Conservation (phyloP, 192 early-diverging fungal species). For the Rhizophagus prolifer region DNA sequence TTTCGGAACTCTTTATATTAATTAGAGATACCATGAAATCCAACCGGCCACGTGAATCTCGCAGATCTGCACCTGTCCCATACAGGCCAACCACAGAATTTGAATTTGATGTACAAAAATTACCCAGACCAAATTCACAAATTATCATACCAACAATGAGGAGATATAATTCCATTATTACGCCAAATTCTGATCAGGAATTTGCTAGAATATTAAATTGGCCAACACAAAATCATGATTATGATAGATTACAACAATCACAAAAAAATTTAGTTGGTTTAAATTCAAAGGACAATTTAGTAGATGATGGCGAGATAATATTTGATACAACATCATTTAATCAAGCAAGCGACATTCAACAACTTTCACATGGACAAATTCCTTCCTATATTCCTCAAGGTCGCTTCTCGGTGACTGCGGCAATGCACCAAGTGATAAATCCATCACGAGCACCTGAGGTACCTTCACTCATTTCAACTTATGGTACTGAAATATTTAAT, state of each 20-base stretch:
- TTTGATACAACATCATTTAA: slow-evolving; percentile 2
- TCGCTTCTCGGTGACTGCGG: neutral
- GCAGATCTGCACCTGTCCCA: neutral
- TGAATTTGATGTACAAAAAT: neutral
- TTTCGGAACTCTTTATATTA: too few relatives aligned
- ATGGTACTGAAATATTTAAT: slow-evolving; percentile 12
- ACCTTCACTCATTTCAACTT: slow-evolving; percentile 2
- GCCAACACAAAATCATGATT: neutral
- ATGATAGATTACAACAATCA: neutral
- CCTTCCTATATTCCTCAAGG: neutral
- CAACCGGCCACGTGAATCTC: neutral
- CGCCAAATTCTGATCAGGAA: neutral
- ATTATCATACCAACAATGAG: neutral
- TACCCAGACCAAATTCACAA: slow-evolving; percentile 1
- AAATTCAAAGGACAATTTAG: neutral
- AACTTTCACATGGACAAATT: neutral
- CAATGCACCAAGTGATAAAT: slow-evolving; percentile 7
- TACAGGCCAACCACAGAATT: neutral
- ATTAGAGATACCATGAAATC: neutral
- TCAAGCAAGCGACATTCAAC: slow-evolving; percentile 2
- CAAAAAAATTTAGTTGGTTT: neutral
- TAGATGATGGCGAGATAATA: slow-evolving; percentile 17
- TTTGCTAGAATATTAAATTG: slow-evolving; percentile 4
- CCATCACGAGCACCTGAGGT: neutral
- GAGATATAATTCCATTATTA: neutral